phyloP scores from a whole-genome alignment of 345 rosid species.

The Hibiscus mutabilis region DNA sequence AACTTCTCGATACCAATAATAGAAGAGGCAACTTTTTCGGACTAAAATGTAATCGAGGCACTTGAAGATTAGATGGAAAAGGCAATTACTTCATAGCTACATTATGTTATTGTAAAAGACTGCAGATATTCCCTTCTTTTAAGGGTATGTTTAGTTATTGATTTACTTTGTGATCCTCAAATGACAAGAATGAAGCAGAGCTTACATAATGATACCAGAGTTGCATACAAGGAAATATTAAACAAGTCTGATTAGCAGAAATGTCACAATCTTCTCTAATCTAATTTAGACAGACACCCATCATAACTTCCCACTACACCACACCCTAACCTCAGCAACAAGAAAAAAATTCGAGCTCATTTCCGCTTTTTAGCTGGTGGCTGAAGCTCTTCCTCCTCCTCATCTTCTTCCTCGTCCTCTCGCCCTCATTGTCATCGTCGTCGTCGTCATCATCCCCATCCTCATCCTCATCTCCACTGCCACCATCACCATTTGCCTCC shows the following conservation, averaged over 20 bases:
- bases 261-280: constrained; percentile 8
- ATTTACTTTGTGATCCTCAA: not conserved
- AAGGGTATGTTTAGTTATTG: not conserved
- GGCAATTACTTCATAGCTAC: not conserved
- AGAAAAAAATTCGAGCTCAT: constrained; percentile 18
- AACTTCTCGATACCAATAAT: not conserved
- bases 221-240: constrained; percentile 4
- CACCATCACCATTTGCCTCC: constrained; percentile 36
- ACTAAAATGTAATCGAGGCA: not conserved
- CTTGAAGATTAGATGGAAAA: not conserved
- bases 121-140: not conserved
- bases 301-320: constrained; percentile 4
- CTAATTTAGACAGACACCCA: constrained; percentile 14
- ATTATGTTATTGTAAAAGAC: not conserved
- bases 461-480: constrained; percentile 34
- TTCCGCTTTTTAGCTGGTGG: constrained; percentile 59
- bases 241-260: constrained; percentile 12
- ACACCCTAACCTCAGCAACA: constrained; percentile 2
- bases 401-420: constrained; percentile 32
- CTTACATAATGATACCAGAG: constrained; percentile 2
- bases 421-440: constrained; percentile 1
- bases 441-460: constrained; percentile 24
- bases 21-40: not conserved
- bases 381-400: constrained; percentile 40
- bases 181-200: not conserved